Base-by-base conservation (phyloP, 2,329 filamentous ascomycete genomes). In the Nigrospora oryzae region DNA sequence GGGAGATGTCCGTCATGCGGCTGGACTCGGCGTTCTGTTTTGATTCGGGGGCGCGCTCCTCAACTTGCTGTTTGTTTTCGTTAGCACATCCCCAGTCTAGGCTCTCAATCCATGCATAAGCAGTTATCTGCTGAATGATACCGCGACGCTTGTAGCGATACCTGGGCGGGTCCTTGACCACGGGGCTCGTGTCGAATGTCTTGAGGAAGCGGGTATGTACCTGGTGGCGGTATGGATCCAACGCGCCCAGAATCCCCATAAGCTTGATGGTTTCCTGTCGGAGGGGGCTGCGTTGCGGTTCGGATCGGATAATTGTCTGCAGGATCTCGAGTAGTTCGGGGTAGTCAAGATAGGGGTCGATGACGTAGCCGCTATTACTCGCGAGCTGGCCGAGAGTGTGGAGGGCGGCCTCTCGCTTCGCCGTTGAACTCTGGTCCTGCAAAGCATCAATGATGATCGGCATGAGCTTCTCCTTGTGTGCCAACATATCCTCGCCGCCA, bases 351-450 rank as follows among this genome's bases (percentile, higher is more conserved):
- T 98, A 98, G 1, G 94, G 94, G 45, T 90, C 83, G 48, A 98
- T 97, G 43, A 98, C 94, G 66, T 98, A 98, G 54, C 94, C 93
- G 12, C 90, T 93, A 64, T 95, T 97, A 59, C 89, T 95, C 6
- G 93, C 89, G 44, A 98, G 71, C 60, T 97, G 90, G 16, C 91
- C 91, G 1, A 98, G 74, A 0, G 93, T 93, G 53, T 87, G 86
- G 31, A 98, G 73, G 3, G 93, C 91, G 6, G 94, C 88, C 63
- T 95, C 90, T 45, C 93, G 83, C 66, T 97, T 97, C 38, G 82
- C 75, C 39, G 88, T 84, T 4, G 91, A 95, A 52, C 89, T 89
- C 55, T 97, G 84, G 60, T 98, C 93, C 63, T 98, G 91, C 43
- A 98, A 72, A 28, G 91, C 90, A 49, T 93, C 86, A 47, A 98